Conservation (phyloP, 2,329 filamentous ascomycete species). For the Fusarium buharicum region DNA sequence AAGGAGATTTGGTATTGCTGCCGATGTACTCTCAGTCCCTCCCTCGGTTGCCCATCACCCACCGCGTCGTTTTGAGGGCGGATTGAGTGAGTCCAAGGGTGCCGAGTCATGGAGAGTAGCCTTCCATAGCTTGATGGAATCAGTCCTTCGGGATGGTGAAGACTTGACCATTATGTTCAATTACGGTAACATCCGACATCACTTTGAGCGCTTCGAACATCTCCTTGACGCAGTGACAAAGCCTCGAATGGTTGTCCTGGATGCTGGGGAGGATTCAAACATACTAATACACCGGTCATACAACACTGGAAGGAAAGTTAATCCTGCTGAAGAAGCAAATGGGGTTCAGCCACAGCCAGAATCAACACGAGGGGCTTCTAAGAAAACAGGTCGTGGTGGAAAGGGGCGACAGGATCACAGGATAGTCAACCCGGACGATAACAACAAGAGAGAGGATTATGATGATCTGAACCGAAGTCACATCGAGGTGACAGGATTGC, state of each 20-base stretch:
- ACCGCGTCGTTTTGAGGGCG: slow-evolving; percentile 37
- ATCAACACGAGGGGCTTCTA: neutral
- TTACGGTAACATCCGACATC: slow-evolving; percentile 64
- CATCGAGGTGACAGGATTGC: slow-evolving; percentile 60
- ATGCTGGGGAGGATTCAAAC: slow-evolving; percentile 62
- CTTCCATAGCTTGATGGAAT: slow-evolving; percentile 67
- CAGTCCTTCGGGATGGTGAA: slow-evolving; percentile 67
- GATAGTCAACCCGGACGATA: slow-evolving; percentile 11
- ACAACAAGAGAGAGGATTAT: slow-evolving; percentile 5
- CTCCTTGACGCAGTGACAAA: slow-evolving; percentile 63
- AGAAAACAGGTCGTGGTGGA: neutral
- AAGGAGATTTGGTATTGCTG: slow-evolving; percentile 57
- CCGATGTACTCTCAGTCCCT: slow-evolving; percentile 43
- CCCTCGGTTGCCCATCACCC: slow-evolving; percentile 26
- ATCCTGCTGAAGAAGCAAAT: slow-evolving; percentile 1
- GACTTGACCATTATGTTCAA: slow-evolving; percentile 68
- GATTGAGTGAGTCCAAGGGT: slow-evolving; percentile 39
- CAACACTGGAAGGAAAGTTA: slow-evolving; percentile 11
- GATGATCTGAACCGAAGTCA: slow-evolving; percentile 9
- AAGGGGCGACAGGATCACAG: slow-evolving; percentile 1
- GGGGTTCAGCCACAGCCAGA: slow-evolving; percentile 11
- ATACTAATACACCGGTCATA: slow-evolving; percentile 54
- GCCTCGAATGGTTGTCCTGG: slow-evolving; percentile 65
- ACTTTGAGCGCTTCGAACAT: slow-evolving; percentile 61
- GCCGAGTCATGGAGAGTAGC: slow-evolving; percentile 63